Percentiles rank a stretch among this genome's conserved stretches.
Conservation (phyloP, 1,139 yeast genomes). For the Lodderomyces elongisporus region DNA sequence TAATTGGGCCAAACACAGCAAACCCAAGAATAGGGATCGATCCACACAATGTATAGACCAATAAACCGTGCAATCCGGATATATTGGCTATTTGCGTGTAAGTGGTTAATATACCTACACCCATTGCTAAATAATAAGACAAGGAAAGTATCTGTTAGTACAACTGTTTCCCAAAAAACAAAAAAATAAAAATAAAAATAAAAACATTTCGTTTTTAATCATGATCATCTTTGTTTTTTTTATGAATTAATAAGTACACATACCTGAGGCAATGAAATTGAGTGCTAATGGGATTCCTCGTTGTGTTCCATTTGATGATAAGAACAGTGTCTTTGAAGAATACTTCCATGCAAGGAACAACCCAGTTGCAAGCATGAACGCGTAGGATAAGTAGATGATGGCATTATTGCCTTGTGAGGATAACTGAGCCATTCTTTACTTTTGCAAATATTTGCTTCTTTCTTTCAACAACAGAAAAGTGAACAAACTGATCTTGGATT, state of each 20-base stretch:
- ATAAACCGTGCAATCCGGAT: slow-evolving; percentile 81
- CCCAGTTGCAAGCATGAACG: slow-evolving; percentile 58
- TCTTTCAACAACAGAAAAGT: no score
- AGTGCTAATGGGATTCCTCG: slow-evolving; percentile 75
- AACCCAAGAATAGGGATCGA: slow-evolving; percentile 80
- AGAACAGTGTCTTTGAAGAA: slow-evolving; percentile 47
- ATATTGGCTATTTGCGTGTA: slow-evolving; percentile 83
- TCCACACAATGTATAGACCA: slow-evolving; percentile 79
- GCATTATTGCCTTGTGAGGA: slow-evolving; percentile 57
- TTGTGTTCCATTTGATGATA: slow-evolving; percentile 77
- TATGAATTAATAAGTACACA: no score
- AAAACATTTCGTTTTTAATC: slow-evolving; percentile 9
- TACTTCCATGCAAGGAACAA: slow-evolving; percentile 51
- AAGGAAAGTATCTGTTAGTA: no score
- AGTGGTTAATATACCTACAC: slow-evolving; percentile 83
- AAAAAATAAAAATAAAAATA: no score
- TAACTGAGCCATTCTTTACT: slow-evolving; percentile 19
- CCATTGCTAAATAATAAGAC: slow-evolving; percentile 54
- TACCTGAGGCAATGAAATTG: slow-evolving; percentile 85
- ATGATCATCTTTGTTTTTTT: not conserved
- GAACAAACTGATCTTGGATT: no score
- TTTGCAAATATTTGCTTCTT: not conserved
- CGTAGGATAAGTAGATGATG: slow-evolving; percentile 70
- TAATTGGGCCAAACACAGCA: slow-evolving; percentile 76
- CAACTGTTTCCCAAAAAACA: no score